Evolutionary conservation across 257 asterid species (phyloP).

Genomic region (Solanum lycopersicoides): DNA sequence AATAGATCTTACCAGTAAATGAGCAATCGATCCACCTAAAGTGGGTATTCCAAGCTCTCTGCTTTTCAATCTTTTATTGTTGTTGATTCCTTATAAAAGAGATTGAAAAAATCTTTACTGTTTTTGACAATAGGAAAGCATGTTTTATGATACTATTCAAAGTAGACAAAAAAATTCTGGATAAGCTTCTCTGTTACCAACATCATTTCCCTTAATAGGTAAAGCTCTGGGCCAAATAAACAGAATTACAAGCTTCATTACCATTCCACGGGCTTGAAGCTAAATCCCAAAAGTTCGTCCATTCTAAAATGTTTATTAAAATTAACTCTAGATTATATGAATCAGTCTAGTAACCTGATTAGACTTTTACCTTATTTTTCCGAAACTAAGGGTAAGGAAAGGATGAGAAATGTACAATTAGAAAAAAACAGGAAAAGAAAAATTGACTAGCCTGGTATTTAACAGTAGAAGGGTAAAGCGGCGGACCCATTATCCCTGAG

Average conservation of each 20-base stretch:
- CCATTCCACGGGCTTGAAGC: not conserved
- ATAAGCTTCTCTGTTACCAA: not conserved
- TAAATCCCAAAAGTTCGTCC: not conserved
- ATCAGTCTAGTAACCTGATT: not conserved
- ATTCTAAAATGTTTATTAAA: not conserved
- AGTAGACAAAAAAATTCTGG: not conserved
- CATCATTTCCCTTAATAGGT: not conserved
- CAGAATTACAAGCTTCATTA: not conserved
- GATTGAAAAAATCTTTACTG: not conserved
- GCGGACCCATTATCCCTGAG: not conserved
- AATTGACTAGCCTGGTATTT: not conserved
- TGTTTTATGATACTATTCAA: not conserved
- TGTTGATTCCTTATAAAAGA: not conserved
- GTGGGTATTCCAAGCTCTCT: not conserved
- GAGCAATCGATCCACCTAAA: not conserved
- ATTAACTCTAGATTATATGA: not conserved
- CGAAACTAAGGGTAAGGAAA: not conserved
- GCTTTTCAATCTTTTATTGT: not conserved
- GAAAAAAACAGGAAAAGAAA: not conserved
- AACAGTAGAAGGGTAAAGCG: not conserved
- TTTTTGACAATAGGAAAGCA: not conserved
- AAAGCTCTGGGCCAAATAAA: not conserved
- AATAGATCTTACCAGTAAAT: not conserved
- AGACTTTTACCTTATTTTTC: not conserved
- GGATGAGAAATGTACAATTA: not conserved